Conservation (phyloP, 2,329 filamentous ascomycete genomes). For the Fusarium verrucosum region DNA sequence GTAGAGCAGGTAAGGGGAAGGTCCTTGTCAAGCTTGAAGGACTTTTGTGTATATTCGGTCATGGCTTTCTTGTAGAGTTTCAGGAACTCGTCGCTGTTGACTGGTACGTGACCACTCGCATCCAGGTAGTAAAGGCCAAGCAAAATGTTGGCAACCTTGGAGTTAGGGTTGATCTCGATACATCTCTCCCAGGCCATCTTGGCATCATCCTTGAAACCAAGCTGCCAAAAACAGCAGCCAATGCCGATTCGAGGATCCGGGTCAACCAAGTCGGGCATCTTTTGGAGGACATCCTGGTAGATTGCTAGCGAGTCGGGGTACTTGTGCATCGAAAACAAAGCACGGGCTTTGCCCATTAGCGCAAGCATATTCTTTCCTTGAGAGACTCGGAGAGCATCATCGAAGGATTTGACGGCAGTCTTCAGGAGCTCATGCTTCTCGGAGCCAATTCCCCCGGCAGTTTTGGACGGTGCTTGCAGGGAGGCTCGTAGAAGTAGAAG, state of each 20-base stretch:
- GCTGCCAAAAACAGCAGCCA: constrained; percentile 95
- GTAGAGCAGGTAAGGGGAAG: constrained; percentile 89
- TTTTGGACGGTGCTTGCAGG: constrained; percentile 77
- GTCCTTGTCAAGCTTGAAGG: constrained; percentile 92
- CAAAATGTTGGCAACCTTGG: constrained; percentile 89
- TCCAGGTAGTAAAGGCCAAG: constrained; percentile 92
- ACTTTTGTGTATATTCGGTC: constrained; percentile 91
- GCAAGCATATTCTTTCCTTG: constrained; percentile 91
- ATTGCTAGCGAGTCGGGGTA: constrained; percentile 82
- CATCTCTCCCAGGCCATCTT: constrained; percentile 89
- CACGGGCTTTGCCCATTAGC: constrained; percentile 86
- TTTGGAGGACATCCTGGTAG: constrained; percentile 88
- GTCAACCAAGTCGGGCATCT: constrained; percentile 87
- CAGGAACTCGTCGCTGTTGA: constrained; percentile 85
- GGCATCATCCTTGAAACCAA: constrained; percentile 93
- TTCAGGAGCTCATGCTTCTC: constrained; percentile 83
- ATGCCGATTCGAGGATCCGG: constrained; percentile 96
- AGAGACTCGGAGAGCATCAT: constrained; percentile 88
- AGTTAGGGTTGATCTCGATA: constrained; percentile 81
- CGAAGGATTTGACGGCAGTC: constrained; percentile 90
- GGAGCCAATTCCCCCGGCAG: constrained; percentile 71
- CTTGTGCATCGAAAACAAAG: constrained; percentile 85
- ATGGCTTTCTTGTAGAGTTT: constrained; percentile 91
- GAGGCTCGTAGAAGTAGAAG: constrained; percentile 89
- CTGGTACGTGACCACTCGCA: constrained; percentile 81